Base-by-base conservation (phyloP, 2,329 filamentous ascomycete genomes). In the Plenodomus lindquistii region DNA sequence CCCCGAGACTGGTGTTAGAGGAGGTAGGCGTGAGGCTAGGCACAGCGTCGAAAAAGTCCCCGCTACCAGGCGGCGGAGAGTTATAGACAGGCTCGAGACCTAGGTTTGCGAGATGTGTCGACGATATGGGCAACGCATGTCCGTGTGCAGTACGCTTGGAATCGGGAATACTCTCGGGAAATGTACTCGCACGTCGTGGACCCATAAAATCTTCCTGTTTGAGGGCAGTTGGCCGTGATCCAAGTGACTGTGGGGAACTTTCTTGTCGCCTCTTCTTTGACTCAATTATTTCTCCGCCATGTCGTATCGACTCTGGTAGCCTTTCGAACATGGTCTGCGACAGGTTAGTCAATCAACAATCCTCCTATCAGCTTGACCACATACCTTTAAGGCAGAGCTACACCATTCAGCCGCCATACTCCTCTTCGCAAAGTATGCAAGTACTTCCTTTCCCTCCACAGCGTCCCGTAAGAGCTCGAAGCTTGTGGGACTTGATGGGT, bases 331-430 rank as follows among this genome's bases (percentile, higher is more conserved):
- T 80, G 40, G 80, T 80, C 89, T 94, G 60, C 2, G 22, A 18
- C 4, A 34, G 17, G 39, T 65, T 40, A 65, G 57, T 40, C 20
- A 47, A 24, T 16, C 7, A 38, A 20, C 6, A 42, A 13, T 40
- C 17, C 37, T 31, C 10, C 17, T 8, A 17, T 17, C 37, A 24
- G 9, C 18, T 17, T 10, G 15, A 31, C 29, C 5, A 75, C 84
- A 71, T 79, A 93, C 90, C 67, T 85, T 83, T 21, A 99, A 79
- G 35, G 89, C 87, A 38, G 79, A 81, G 1, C 89, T 90, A 63
- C 95, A 94, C 52, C 90, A 81, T 67, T 97, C 91, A 2, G 94
- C 94, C 29, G 92, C 91, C 79, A 95, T 81, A 66, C 91, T 97
- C 62, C 88, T 87, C 62, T 88, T 85, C 2, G 91, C 88, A 48